phyloP scores from a whole-genome alignment of 352 stramenopile species.

The Phytophthora hybrid region DNA sequence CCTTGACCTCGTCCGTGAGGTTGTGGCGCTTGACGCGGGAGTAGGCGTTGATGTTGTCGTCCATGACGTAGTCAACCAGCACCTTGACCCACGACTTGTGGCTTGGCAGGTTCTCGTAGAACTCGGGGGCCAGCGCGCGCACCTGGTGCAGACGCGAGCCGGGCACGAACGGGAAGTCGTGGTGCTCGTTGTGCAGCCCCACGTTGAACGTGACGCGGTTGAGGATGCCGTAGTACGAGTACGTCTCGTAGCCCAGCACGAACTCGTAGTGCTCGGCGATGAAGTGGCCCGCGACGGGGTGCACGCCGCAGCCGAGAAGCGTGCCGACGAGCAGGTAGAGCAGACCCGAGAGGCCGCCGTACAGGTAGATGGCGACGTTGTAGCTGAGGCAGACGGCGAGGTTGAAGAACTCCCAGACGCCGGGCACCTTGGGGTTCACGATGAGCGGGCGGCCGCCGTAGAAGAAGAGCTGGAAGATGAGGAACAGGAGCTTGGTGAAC shows the following conservation, averaged over 20 bases:
- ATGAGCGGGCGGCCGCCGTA: slow-evolving; percentile 94
- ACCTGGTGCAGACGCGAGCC: slow-evolving; percentile 93
- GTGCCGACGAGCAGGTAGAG: slow-evolving; percentile 94
- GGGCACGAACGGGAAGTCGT: slow-evolving; percentile 96
- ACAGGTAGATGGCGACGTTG: slow-evolving; percentile 82
- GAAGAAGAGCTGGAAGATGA: slow-evolving; percentile 94
- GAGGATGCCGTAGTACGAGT: slow-evolving; percentile 98
- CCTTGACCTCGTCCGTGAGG: slow-evolving; percentile 57
- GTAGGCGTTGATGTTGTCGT: slow-evolving; percentile 93
- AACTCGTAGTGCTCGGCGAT: slow-evolving; percentile 98
- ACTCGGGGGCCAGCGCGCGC: slow-evolving; percentile 92
- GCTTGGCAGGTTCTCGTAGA: slow-evolving; percentile 95
- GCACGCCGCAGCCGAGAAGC: slow-evolving; percentile 92
- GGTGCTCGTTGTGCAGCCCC: slow-evolving; percentile 98
- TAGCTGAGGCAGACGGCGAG: slow-evolving; percentile 82
- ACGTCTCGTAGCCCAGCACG: slow-evolving; percentile 95
- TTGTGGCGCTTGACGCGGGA: slow-evolving; percentile 91
- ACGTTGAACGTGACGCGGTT: slow-evolving; percentile 98
- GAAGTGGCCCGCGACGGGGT: slow-evolving; percentile 97
- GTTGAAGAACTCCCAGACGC: slow-evolving; percentile 92
- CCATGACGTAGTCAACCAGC: slow-evolving; percentile 94
- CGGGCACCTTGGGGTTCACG: slow-evolving; percentile 92
- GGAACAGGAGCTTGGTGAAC: slow-evolving; percentile 92
- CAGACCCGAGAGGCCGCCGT: slow-evolving; percentile 85
- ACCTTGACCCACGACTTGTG: slow-evolving; percentile 95